A percentile compares a stretch with the other conserved stretches of the same genome.
phyloP scores from a whole-genome alignment of 2,329 filamentous ascomycete genomes.

The Peltaster fructicola region DNA sequence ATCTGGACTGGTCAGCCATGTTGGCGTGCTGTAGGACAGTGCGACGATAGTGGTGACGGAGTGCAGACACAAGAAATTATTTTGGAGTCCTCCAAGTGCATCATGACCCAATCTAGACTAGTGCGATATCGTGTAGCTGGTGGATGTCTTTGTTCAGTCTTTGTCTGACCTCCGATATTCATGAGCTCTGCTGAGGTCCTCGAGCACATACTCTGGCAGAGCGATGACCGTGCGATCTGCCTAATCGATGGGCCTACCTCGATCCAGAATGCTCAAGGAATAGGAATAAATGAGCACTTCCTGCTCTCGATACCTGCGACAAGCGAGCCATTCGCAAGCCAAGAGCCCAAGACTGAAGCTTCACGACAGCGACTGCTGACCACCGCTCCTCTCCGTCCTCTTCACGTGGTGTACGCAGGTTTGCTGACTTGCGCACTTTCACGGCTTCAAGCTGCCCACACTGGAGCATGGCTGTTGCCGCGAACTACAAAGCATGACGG shows the following conservation, averaged over 20 bases:
- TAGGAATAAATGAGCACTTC: constrained; percentile 24
- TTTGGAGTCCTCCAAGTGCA: too few relatives aligned
- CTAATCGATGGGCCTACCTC: constrained; percentile 54
- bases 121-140: too few relatives aligned
- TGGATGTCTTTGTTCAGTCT: too few relatives aligned
- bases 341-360: constrained; percentile 36
- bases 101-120: too few relatives aligned
- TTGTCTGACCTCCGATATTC: too few relatives aligned
- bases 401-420: constrained; percentile 20
- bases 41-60: too few relatives aligned
- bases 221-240: constrained; percentile 30
- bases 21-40: too few relatives aligned
- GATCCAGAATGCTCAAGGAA: constrained; percentile 47
- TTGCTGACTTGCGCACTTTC: constrained; percentile 23
- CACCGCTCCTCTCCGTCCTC: constrained; percentile 15
- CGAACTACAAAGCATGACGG: constrained; percentile 7
- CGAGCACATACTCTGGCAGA: constrained; percentile 43
- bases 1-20: constrained; percentile 6
- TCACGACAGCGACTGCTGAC: constrained; percentile 25
- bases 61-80: too few relatives aligned
- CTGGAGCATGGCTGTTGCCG: constrained; percentile 20
- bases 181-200: too few relatives aligned
- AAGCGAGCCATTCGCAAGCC: constrained; percentile 32
- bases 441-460: constrained; percentile 13
- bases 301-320: constrained; percentile 30